Percentiles rank a stretch among this genome's conserved stretches.
Evolutionary conservation across 1,139 yeast species (phyloP).

Genomic region (Arxiozyma heterogenica): DNA sequence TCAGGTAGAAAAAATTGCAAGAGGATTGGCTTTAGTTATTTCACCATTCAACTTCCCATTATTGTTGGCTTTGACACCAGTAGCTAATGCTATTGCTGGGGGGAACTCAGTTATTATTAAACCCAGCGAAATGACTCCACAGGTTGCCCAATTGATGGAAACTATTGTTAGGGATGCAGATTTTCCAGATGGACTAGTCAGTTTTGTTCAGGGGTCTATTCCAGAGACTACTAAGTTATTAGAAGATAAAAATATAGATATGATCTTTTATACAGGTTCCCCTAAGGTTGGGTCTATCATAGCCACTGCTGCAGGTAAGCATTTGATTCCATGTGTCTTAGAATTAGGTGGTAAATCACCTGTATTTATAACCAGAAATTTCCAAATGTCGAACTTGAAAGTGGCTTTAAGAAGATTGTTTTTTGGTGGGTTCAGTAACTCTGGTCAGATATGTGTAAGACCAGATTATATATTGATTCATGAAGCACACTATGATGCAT

Average conservation of each 20-base stretch:
- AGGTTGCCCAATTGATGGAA: slow-evolving; percentile 48
- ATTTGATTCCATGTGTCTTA: slow-evolving; percentile 68
- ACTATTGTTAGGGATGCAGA: slow-evolving; percentile 45
- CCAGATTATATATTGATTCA: slow-evolving; percentile 75
- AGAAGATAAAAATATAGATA: slow-evolving; percentile 56
- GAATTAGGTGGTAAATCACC: slow-evolving; percentile 97
- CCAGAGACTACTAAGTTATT: slow-evolving; percentile 61
- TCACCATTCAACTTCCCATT: slow-evolving; percentile 88
- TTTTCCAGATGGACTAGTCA: slow-evolving; percentile 47
- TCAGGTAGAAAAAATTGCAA: slow-evolving; percentile 55
- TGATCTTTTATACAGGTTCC: slow-evolving; percentile 83
- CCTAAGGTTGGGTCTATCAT: slow-evolving; percentile 67
- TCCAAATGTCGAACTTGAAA: slow-evolving; percentile 37
- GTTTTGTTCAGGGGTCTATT: slow-evolving; percentile 64
- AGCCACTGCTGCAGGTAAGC: slow-evolving; percentile 74
- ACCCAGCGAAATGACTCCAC: slow-evolving; percentile 69
- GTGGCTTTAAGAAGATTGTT: slow-evolving; percentile 54
- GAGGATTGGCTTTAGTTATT: slow-evolving; percentile 68
- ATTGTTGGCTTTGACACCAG: slow-evolving; percentile 52
- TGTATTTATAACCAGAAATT: slow-evolving; percentile 51
- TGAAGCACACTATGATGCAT: slow-evolving; percentile 44
- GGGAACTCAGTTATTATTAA: slow-evolving; percentile 80
- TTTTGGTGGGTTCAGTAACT: slow-evolving; percentile 72
- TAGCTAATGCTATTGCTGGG: slow-evolving; percentile 76
- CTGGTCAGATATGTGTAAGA: slow-evolving; percentile 90